These are phyloP conservation scores for Phyllosticta paracitricarpa DNA, from an alignment of 2,329 filamentous ascomycete genomes.

Conservation along the genomic window DNA sequence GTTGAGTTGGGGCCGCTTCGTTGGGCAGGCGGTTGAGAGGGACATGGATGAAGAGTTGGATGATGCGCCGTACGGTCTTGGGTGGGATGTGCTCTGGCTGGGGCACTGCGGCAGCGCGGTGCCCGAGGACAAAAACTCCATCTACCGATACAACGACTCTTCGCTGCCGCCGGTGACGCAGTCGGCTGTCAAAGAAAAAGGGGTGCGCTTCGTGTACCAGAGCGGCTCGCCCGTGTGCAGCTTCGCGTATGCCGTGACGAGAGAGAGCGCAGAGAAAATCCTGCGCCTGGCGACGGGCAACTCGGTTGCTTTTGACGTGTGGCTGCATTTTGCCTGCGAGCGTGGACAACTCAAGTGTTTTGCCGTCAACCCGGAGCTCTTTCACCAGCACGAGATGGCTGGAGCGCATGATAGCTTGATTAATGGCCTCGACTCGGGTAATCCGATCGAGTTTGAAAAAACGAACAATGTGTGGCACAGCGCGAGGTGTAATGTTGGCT, in stretches of 20 bases:
- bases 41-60: not conserved
- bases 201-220: not conserved
- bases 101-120: slow-evolving; percentile 23
- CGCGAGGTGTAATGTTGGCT: slow-evolving; percentile 8
- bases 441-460: not conserved
- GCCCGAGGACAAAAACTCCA: not conserved
- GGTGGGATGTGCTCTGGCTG: slow-evolving; percentile 28
- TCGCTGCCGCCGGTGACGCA: slow-evolving; percentile 1
- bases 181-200: not conserved
- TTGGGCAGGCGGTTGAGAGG: not conserved
- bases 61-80: slow-evolving; percentile 19
- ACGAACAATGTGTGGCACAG: slow-evolving; percentile 12
- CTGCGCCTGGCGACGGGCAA: not conserved
- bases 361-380: slow-evolving; percentile 11
- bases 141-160: slow-evolving; percentile 7
- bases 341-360: not conserved
- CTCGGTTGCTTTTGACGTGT: slow-evolving; percentile 6
- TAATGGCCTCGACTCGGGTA: not conserved
- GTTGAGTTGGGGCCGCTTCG: not conserved
- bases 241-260: slow-evolving; percentile 10
- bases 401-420: slow-evolving; percentile 9
- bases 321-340: slow-evolving; percentile 9
- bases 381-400: slow-evolving; percentile 10
- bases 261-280: not conserved
- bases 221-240: slow-evolving; percentile 8